Evolutionary conservation across 768 basidiomycete genomes (phyloP), one percentile per base, ranked within the genome.

Genomic region (Hericium coralloides): DNA sequence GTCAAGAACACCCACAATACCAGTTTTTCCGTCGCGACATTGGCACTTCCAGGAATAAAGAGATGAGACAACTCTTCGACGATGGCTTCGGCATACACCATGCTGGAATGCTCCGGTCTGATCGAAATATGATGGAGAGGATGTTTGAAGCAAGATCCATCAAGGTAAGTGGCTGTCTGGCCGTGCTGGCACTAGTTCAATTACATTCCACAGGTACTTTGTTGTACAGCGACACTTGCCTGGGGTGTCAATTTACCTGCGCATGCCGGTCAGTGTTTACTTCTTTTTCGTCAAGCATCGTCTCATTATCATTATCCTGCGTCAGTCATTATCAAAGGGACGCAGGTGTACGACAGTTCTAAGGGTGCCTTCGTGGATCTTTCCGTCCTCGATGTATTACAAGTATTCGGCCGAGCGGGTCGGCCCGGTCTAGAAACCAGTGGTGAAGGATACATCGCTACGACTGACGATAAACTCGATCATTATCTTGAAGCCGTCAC

Each of bases 191-290:
- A 26, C 31, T 12, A 25, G 31, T 22, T 37, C 60, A 10, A 6
- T 22, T 55, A 61, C n/a, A 12, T 23, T 49, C n/a, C 25, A 22
- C 64, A 97, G 95, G 95, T 99, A 52, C 76, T 99, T 17, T 97
- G 92, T 70, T 99, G 97, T 74, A 99, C 97, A 2, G 92, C 97
- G 5, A 99, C 97, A 2, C 78, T 99, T 45, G 97, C 97, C 4
- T 99, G 97, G 97, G 97, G 97, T 72, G 97, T 99, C 63, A 99
- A 99, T 70, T 74, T 99, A 60, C 97, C 97, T 37, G 97, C 97
- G 17, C 95, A 98, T 72, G 97, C 97, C 56, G 92, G 90, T 90
- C 60, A 60, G 73, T 64, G 53, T 55, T 60, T 55, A 55, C 49
- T 31, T 60, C 15, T 49, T 38, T 5, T 47, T 18, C 12, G 15